A percentile compares a stretch with the other conserved stretches of the same genome.
Conservation (phyloP, 805 yeast species). For the Scheffersomyces ergatensis region DNA sequence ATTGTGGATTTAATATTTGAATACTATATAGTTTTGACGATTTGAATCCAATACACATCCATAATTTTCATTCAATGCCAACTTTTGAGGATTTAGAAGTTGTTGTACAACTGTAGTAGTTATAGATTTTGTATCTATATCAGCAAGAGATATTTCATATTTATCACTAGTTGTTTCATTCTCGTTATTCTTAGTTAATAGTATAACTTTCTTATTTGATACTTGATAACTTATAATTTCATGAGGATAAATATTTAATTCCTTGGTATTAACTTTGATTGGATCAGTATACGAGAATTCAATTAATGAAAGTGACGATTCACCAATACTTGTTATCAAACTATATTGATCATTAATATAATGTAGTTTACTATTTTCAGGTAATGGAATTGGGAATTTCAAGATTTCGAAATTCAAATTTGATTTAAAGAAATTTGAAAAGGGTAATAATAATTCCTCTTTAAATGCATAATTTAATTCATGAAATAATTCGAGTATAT, state of each 20-base stretch:
- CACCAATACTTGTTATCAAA: neutral
- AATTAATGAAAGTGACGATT: neutral
- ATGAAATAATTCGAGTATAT: neutral
- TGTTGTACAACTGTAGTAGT: neutral
- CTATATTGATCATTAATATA: neutral
- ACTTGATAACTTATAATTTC: neutral
- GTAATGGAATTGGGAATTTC: neutral
- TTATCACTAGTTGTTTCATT: neutral
- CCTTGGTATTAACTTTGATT: neutral
- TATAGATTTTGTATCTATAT: neutral
- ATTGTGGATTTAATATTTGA: slow-evolving; percentile 18
- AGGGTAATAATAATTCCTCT: neutral
- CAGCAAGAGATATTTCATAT: neutral
- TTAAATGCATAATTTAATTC: neutral
- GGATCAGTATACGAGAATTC: neutral
- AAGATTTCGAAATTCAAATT: neutral
- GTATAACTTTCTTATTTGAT: neutral
- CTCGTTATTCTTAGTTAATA: neutral
- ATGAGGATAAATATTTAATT: neutral
- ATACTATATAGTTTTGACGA: slow-evolving; percentile 36
- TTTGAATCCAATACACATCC: slow-evolving; percentile 42
- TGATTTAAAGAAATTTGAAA: neutral
- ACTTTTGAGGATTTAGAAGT: slow-evolving; percentile 2
- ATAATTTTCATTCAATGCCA: slow-evolving; percentile 6
- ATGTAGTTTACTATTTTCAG: neutral